phyloP scores from a whole-genome alignment of 2,329 filamentous ascomycete genomes.

The Fusarium circinatum region DNA sequence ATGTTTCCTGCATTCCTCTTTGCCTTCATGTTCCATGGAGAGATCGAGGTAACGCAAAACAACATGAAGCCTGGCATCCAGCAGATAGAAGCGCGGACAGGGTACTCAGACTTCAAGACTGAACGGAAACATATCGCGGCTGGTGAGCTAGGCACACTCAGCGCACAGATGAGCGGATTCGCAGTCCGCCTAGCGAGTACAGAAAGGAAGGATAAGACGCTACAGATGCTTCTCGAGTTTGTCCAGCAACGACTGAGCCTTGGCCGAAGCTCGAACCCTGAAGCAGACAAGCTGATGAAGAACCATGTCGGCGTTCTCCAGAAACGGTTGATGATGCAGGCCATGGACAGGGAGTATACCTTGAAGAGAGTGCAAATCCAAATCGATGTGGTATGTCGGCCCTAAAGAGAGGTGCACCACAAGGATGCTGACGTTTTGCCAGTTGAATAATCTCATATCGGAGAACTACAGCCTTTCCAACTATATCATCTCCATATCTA shows the following conservation, averaged over 20 bases:
- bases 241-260: constrained; percentile 26
- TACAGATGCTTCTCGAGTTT: constrained; percentile 49
- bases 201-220: constrained; percentile 50
- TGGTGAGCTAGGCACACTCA: constrained; percentile 47
- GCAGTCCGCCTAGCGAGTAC: constrained; percentile 52
- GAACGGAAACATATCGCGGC: constrained; percentile 43
- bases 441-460: constrained; percentile 53
- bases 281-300: constrained; percentile 38
- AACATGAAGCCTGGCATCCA: constrained; percentile 48
- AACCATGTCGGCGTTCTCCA: constrained; percentile 46
- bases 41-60: constrained; percentile 48
- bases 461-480: constrained; percentile 51
- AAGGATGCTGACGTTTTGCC: constrained; percentile 7
- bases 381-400: constrained; percentile 49
- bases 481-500: constrained; percentile 50
- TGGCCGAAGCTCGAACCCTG: neutral
- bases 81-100: constrained; percentile 50
- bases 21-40: constrained; percentile 47
- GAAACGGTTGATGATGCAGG: constrained; percentile 50
- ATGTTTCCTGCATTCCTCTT: constrained; percentile 52
- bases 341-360: constrained; percentile 50
- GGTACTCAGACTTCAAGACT: constrained; percentile 48
- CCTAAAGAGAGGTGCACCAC: too few species aligned
- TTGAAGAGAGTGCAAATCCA: constrained; percentile 53
- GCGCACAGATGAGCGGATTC: constrained; percentile 48